Conservation (phyloP, 2,329 filamentous ascomycete genomes). For the Graphilbum ipis-grandicollis region DNA sequence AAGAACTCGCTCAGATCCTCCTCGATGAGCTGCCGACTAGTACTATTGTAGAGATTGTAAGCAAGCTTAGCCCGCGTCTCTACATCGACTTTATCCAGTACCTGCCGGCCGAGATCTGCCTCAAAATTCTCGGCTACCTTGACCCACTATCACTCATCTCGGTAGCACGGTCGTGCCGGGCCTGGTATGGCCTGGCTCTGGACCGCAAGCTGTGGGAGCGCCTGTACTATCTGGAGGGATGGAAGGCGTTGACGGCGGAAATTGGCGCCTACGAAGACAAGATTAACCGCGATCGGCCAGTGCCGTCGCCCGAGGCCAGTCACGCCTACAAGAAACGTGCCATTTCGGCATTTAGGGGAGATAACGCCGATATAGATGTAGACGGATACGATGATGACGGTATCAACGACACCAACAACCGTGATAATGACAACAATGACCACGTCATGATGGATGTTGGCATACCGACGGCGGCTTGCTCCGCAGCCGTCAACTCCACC, state of each 20-base stretch:
- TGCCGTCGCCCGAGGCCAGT: conserved; percentile 24
- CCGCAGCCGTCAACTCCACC: no score
- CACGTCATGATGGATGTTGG: conserved; percentile 21
- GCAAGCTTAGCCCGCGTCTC: conserved; percentile 62
- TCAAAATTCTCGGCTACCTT: conserved; percentile 76
- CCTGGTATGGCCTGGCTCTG: conserved; percentile 66
- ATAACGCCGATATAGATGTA: conserved; percentile 13
- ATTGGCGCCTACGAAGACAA: conserved; percentile 49
- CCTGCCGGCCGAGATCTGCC: conserved; percentile 78
- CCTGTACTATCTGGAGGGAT: conserved; percentile 72
- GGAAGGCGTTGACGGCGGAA: conserved; percentile 52
- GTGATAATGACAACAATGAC: conserved; percentile 13
- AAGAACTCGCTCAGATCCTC: conserved; percentile 70
- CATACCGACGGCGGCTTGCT: no score
- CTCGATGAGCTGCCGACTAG: conserved; percentile 66
- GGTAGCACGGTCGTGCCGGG: conserved; percentile 60
- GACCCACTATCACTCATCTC: conserved; percentile 64
- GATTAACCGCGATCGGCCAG: conserved; percentile 29
- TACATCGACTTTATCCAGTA: conserved; percentile 84
- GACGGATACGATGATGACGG: conserved; percentile 19
- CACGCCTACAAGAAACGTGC: conserved; percentile 38
- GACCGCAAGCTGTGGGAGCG: conserved; percentile 78
- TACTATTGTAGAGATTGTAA: conserved; percentile 62
- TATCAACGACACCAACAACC: neutral
- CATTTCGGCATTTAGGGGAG: conserved; percentile 20